Conservation (phyloP, 352 stramenopile species). For the Globisporangium orthogonon region DNA sequence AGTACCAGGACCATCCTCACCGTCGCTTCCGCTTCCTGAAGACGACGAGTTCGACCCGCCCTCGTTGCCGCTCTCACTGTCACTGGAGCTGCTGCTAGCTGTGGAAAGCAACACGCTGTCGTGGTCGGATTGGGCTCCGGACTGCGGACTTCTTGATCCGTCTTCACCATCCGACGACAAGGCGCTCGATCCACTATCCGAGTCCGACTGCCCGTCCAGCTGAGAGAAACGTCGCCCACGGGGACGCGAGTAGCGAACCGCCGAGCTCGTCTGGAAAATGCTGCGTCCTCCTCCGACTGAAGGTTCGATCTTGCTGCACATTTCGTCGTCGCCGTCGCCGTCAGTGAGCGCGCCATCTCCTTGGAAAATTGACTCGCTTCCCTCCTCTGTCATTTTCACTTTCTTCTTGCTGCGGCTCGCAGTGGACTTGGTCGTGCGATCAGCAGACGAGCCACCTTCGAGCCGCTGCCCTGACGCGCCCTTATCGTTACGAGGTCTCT, state of each 20-base stretch:
- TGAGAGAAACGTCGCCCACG: slow-evolving; percentile 20
- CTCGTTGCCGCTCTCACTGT: slow-evolving; percentile 47
- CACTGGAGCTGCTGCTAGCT: slow-evolving; percentile 48
- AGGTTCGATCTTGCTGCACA: background rate
- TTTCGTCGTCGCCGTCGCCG: slow-evolving; percentile 3
- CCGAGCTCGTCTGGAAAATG: slow-evolving; percentile 35
- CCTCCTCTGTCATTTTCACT: slow-evolving; percentile 11
- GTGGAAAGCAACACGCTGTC: slow-evolving; percentile 36
- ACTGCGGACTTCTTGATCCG: slow-evolving; percentile 23
- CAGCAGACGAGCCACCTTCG: background rate
- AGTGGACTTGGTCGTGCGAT: background rate
- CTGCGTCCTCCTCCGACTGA: background rate
- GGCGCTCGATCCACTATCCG: slow-evolving; percentile 40
- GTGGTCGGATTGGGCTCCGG: slow-evolving; percentile 20
- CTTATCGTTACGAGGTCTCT: slow-evolving; percentile 53
- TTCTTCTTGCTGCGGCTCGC: slow-evolving; percentile 17
- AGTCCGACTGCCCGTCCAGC: slow-evolving; percentile 54
- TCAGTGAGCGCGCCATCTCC: slow-evolving; percentile 32
- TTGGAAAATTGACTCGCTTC: slow-evolving; percentile 29
- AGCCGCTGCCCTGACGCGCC: slow-evolving; percentile 17
- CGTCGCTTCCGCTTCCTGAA: slow-evolving; percentile 24
- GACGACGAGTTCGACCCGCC: slow-evolving; percentile 32
- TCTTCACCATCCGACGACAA: slow-evolving; percentile 49
- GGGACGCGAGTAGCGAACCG: slow-evolving; percentile 21
- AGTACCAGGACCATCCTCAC: slow-evolving; percentile 18